Evolutionary conservation across 257 asterid species (phyloP), one percentile per base, ranked within the genome.

Genomic region (Capsicum baccatum): DNA sequence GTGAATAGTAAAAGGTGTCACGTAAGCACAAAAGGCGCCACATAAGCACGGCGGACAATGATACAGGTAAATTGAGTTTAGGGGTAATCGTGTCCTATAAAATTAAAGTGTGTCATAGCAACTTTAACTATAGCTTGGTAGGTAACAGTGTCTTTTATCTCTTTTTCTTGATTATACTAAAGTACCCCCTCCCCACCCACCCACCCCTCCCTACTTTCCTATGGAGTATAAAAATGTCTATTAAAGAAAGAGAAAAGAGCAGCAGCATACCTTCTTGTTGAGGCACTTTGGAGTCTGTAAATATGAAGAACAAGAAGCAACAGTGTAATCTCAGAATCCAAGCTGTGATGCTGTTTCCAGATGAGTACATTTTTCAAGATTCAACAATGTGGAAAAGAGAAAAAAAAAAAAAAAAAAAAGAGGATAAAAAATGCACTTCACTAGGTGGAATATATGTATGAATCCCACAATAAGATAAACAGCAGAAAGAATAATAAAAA

Each of bases 241-340:
- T 19, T n/a, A 54, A 71, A 71, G 59, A 9, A 67, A 54, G 42
- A 15, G 33, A 11, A 21, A 48, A 52, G 71, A 64, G 33, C 39
- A 2, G 39, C 19, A 66, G 4, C 26, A 5, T 82, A 88, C 90
- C 90, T 85, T 88, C 89, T 68, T 84, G 84, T 79, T 79, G 89
- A 15, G 90, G 86, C 21, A 88, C 89, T 80, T 52, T 60, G 17
- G 87, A 81, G 37, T 66, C 86, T 11, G 86, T 60, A 64, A 54
- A 64, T 21, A 83, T 58, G 84, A 74, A 81, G 81, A 76, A 52
- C 80, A 82, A 71, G 21, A 83, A 44, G 78, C 80, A 86, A 67
- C 67, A n/a, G 50, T 76, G 42, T n/a, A 86, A 44, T 42, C 79
- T 70, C 71, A 88, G 47, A 59, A 84, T 60, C 86, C 78, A 74